Evolutionary conservation across 1,284 basidiomycete genomes (phyloP).

Genomic region (Trichosporon sp.): DNA sequence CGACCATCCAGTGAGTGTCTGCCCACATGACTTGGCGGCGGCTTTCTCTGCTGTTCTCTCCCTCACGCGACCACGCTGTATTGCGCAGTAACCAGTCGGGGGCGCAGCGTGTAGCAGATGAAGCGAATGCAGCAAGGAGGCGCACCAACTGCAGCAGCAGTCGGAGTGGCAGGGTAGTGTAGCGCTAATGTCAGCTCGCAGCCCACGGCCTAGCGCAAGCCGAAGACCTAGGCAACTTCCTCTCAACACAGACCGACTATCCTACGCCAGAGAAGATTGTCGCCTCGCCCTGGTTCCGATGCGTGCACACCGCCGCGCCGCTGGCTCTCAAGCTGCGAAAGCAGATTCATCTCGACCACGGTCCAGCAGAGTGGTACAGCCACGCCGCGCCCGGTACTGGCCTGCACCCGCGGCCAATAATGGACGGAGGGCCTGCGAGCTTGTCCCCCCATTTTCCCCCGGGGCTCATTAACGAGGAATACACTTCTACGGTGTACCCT

Average conservation of each 20-base stretch:
- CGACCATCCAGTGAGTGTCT: conserved; percentile 50
- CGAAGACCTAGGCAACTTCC: conserved; percentile 32
- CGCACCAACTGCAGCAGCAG: too few species aligned
- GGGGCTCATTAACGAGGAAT: conserved; percentile 28
- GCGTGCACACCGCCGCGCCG: conserved; percentile 51
- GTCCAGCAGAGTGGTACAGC: conserved; percentile 14
- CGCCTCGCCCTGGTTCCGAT: conserved; percentile 50
- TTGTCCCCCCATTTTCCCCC: conserved; percentile 37
- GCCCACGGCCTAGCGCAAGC: conserved; percentile 48
- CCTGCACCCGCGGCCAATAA: conserved; percentile 41
- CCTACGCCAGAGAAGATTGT: conserved; percentile 42
- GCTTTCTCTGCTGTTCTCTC: neutral
- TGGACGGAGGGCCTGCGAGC: conserved; percentile 17
- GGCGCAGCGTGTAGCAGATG: neutral
- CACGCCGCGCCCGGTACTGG: conserved; percentile 23
- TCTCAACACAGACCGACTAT: conserved; percentile 27
- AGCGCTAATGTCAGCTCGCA: conserved; percentile 39
- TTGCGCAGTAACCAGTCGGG: neutral
- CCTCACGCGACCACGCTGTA: neutral
- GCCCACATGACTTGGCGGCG: neutral
- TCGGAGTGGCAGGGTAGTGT: neutral
- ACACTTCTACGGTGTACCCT: conserved; percentile 48
- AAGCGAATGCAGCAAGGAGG: neutral
- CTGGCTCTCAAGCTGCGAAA: conserved; percentile 29
- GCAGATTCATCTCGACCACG: conserved; percentile 10